phyloP scores from a whole-genome alignment of 2,329 filamentous ascomycete species.

The Aspergillus neotritici region DNA sequence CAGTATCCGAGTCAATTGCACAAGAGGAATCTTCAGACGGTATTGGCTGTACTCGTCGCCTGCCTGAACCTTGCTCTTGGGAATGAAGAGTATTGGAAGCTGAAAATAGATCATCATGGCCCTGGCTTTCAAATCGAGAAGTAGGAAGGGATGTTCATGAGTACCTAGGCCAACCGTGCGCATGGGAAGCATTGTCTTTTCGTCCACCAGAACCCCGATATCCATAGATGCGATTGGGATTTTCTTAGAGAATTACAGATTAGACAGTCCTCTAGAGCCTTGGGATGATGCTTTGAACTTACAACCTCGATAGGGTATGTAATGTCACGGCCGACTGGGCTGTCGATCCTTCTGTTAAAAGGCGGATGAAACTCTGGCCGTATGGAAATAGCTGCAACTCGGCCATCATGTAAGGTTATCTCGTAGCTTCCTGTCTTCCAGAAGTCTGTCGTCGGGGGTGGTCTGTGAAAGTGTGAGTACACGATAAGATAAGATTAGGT shows the following conservation, averaged over 20 bases:
- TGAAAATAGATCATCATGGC: conserved; percentile 45
- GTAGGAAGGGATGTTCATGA: conserved; percentile 26
- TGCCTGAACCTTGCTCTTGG: conserved; percentile 1
- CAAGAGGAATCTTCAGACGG: conserved; percentile 43
- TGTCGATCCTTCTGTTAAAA: conserved; percentile 21
- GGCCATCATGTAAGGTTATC: conserved; percentile 24
- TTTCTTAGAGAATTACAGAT: conserved; percentile 23
- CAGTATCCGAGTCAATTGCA: conserved; percentile 38
- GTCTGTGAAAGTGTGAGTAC: conserved; percentile 26
- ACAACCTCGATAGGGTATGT: conserved; percentile 35
- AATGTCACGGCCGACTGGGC: conserved; percentile 29
- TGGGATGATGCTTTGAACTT: conserved; percentile 12
- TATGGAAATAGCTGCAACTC: conserved; percentile 16
- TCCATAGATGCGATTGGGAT: conserved; percentile 47
- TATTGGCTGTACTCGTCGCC: conserved; percentile 22
- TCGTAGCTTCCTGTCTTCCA: conserved; percentile 39
- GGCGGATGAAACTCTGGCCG: conserved; percentile 18
- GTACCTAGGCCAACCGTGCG: conserved; percentile 36
- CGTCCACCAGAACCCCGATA: conserved; percentile 57
- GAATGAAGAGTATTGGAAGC: conserved; percentile 22
- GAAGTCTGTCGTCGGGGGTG: conserved; percentile 49
- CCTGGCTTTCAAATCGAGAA: conserved; percentile 41
- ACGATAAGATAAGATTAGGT: not conserved
- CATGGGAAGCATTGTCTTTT: conserved; percentile 56
- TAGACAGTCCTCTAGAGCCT: not conserved